A percentile compares a stretch with the other conserved stretches of the same genome.
Evolutionary conservation across 805 yeast genomes (phyloP).

Genomic region (Spathaspora sp.): DNA sequence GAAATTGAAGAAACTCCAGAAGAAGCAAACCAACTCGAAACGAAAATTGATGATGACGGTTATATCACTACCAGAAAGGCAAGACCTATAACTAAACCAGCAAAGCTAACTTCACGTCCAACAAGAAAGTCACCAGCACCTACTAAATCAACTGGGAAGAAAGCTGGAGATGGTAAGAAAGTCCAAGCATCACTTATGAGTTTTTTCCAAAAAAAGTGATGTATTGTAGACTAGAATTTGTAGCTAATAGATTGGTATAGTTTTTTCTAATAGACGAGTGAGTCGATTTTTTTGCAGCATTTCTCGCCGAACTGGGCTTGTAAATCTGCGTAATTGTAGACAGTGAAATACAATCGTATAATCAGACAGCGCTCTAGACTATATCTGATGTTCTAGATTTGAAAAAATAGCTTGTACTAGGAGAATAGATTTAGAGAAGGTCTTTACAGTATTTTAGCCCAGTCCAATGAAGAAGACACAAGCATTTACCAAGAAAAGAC

Average conservation of each 20-base stretch:
- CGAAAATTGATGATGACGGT: slow-evolving; percentile 48
- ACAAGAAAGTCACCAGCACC: slow-evolving; percentile 2
- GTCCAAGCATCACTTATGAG: slow-evolving; percentile 42
- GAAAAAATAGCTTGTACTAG: too few relatives aligned
- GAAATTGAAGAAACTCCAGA: not conserved
- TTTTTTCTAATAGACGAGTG: not conserved
- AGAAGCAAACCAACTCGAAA: slow-evolving; percentile 9
- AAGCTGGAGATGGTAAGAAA: slow-evolving; percentile 13
- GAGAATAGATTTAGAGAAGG: too few relatives aligned
- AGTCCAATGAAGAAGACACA: too few relatives aligned
- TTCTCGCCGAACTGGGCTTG: too few relatives aligned
- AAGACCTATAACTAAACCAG: slow-evolving; percentile 6
- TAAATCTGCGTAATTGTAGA: too few relatives aligned
- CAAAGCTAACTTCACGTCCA: not conserved
- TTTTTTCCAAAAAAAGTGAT: slow-evolving; percentile 41
- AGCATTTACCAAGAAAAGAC: too few relatives aligned
- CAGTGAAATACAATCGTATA: too few relatives aligned
- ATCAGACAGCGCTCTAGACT: too few relatives aligned
- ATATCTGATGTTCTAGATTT: too few relatives aligned
- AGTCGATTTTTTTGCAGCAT: too few relatives aligned
- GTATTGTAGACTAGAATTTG: not conserved
- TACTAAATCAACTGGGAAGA: slow-evolving; percentile 14
- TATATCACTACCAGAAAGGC: slow-evolving; percentile 34
- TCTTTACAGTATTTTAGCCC: too few relatives aligned
- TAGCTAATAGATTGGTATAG: too few relatives aligned